Base-by-base conservation (phyloP, 169 alveolate genomes). In the Plasmodium gaboni region DNA sequence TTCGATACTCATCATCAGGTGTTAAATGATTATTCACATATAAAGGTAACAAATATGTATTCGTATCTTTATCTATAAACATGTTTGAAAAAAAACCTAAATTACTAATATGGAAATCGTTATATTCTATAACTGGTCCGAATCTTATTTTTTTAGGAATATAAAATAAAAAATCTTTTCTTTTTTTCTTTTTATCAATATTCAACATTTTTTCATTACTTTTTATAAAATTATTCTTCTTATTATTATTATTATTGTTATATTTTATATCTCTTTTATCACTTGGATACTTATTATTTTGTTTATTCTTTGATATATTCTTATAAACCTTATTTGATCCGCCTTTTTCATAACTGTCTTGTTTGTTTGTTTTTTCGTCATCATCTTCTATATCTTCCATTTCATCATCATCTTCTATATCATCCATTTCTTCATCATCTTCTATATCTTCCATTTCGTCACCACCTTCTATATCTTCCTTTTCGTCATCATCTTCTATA, bases 71-170 rank as follows among this genome's bases (percentile, higher is more conserved):
- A n/a, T 63, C 74, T 59, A 76, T 5, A 76, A 63, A 26, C 13
- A 76, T 50, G 57, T 76, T 76, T 2, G 89, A 76, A 12, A 76
- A 76, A 64, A 76, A 48, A 2, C 76, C 59, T 1, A 76, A n/a
- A 9, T 76, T 76, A 76, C 65, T 76, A 24, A 76, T 55, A 55
- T 76, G 63, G 2, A 76, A 32, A 48, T 76, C 89, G 10, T 76
- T 76, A 76, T 64, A 68, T 55, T 76, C 89, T 48, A 76, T 57
- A 4, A 76, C 53, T 4, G 89, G 89, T 0, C 89, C 89, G 19
- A 76, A 76, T 3, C 44, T 63, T 1, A 76, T 51, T 12, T 19
- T 42, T 19, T 64, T 76, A 13, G 89, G 89, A 76, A 76, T 76
- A 55, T 76, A 65, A 8, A 57, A 76, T 0, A 5, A 48, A 38